These are phyloP conservation scores for Mycena pura DNA, from an alignment of 768 basidiomycete species.

Conservation along the genomic window DNA sequence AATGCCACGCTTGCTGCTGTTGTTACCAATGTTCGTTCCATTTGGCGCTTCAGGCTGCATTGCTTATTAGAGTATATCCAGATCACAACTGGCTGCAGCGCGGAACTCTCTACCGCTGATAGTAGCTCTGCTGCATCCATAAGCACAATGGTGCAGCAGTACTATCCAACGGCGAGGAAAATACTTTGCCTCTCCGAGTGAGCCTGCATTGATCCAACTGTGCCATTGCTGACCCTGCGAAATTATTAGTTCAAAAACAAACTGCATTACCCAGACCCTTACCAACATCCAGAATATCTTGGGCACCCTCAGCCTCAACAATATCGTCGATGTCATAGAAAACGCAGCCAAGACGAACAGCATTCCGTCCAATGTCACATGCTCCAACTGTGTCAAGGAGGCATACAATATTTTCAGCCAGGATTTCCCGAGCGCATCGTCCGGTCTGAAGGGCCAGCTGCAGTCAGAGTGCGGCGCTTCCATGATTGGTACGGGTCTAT, in stretches of 20 bases:
- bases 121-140: constrained; percentile 34
- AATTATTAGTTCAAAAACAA: constrained; percentile 42
- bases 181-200: constrained; percentile 72
- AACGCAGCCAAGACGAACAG: constrained; percentile 12
- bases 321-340: constrained; percentile 27
- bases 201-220: constrained; percentile 31
- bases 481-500: constrained; percentile 53
- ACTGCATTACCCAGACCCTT: constrained; percentile 65
- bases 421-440: constrained; percentile 43
- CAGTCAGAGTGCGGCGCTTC: constrained; percentile 54
- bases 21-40: constrained; percentile 43
- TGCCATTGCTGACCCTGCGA: not conserved
- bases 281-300: constrained; percentile 52
- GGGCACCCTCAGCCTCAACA: constrained; percentile 45
- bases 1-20: constrained; percentile 56
- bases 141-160: constrained; percentile 51
- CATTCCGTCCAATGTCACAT: constrained; percentile 49
- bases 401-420: constrained; percentile 51
- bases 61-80: not conserved
- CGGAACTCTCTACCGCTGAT: constrained; percentile 44
- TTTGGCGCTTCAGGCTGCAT: constrained; percentile 12
- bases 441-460: constrained; percentile 35
- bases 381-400: constrained; percentile 60
- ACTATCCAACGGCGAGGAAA: constrained; percentile 64
- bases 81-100: constrained; percentile 43